Evolutionary conservation across 192 early-diverging fungal species (phyloP).

Genomic region (Kickxella alabastrina): DNA sequence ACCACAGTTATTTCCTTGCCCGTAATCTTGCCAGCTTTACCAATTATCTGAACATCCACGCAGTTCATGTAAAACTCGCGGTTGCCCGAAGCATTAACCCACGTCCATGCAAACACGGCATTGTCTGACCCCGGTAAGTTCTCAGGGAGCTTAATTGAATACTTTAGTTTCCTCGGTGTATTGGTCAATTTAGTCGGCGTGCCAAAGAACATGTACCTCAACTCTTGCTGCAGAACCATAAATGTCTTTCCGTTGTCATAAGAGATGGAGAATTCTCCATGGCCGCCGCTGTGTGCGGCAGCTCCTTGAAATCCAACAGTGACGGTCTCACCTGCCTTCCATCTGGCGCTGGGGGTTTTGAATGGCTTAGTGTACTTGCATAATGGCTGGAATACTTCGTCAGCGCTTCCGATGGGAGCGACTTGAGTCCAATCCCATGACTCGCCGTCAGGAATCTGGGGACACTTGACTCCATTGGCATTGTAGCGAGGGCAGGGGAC

Average conservation of each 20-base stretch:
- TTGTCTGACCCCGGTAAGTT: constrained; percentile 23
- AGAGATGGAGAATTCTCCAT: constrained; percentile 47
- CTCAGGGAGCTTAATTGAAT: constrained; percentile 27
- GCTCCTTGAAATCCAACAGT: constrained; percentile 30
- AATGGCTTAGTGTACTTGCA: constrained; percentile 50
- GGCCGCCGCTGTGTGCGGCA: constrained; percentile 39
- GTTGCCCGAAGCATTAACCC: constrained; percentile 62
- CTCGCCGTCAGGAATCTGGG: constrained; percentile 40
- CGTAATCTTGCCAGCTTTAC: constrained; percentile 19
- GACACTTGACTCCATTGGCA: constrained; percentile 24
- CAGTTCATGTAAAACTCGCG: constrained; percentile 66
- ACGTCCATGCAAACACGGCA: constrained; percentile 57
- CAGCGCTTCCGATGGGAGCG: constrained; percentile 26
- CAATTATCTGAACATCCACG: constrained; percentile 57
- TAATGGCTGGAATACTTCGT: constrained; percentile 13
- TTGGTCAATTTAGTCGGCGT: constrained; percentile 10
- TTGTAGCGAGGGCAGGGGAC: constrained; percentile 41
- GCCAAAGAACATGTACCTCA: constrained; percentile 28
- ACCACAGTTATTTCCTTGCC: constrained; percentile 29
- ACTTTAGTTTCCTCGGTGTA: constrained; percentile 6
- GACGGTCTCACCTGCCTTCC: constrained; percentile 44
- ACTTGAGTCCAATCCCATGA: constrained; percentile 35
- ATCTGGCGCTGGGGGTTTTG: constrained; percentile 17
- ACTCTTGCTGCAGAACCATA: constrained; percentile 30
- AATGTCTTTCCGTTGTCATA: constrained; percentile 32